Conservation (phyloP, 1,139 yeast genomes). For the Candida dubliniensis region DNA sequence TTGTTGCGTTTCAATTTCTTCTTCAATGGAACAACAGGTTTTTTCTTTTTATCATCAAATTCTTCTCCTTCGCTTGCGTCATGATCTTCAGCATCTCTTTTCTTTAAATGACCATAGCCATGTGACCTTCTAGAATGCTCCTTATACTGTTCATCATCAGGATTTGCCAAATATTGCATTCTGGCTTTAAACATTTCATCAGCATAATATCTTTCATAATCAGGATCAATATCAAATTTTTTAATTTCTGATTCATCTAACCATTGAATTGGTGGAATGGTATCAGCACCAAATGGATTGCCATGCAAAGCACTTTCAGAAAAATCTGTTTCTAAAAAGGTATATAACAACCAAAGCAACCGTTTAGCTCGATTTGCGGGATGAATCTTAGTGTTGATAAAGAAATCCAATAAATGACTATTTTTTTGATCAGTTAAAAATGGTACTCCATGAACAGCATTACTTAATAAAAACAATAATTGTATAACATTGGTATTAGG, state of each 20-base stretch:
- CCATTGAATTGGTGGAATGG: constrained; percentile 49
- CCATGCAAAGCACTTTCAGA: constrained; percentile 48
- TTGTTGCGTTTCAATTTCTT: constrained; percentile 12
- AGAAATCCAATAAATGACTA: constrained; percentile 59
- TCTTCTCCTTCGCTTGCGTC: constrained; percentile 11
- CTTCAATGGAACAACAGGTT: constrained; percentile 11
- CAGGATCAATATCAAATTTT: constrained; percentile 66
- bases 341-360: constrained; percentile 81
- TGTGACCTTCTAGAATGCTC: constrained; percentile 34
- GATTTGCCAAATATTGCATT: constrained; percentile 46
- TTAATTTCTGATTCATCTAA: constrained; percentile 39
- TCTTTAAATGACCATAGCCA: constrained; percentile 24
- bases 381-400: constrained; percentile 51
- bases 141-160: constrained; percentile 36
- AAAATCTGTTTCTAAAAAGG: constrained; percentile 73
- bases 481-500: constrained; percentile 67
- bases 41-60: constrained; percentile 6
- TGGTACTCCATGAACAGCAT: constrained; percentile 42
- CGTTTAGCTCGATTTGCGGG: constrained; percentile 69
- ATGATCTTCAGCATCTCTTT: constrained; percentile 18
- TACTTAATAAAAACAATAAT: constrained; percentile 70
- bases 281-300: constrained; percentile 65
- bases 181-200: constrained; percentile 66
- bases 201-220: constrained; percentile 70
- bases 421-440: constrained; percentile 17